Evolutionary conservation across 1,284 basidiomycete genomes (phyloP), one percentile per base, ranked within the genome.

Genomic region (Phlebopus sp.): DNA sequence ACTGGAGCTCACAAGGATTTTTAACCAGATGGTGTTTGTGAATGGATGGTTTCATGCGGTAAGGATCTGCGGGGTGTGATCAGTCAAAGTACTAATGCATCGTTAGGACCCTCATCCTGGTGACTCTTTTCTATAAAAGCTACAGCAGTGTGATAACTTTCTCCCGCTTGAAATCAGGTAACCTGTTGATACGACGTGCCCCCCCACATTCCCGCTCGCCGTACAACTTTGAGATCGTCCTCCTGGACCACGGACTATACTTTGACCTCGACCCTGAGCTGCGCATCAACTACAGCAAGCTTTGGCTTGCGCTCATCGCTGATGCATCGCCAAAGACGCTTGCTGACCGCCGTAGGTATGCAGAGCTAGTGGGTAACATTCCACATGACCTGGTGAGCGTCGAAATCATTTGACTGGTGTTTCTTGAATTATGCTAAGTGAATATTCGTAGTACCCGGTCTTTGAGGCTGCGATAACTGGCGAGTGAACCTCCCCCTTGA

Each of bases 1-100:
- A 2, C 73, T 97, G 53, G 94, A 97, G 68, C 73, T 96, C n/a
- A 81, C 87, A 5, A 73, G 86, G 52, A 92, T 96, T 62, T 98
- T 98, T 62, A 89, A 85, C 41, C 87, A 86, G 62, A 99, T 99
- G 97, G 92, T 99, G 17, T 97, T 98, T 62, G 67, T 97, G 34
- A 92, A 97, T 64, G 96, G 96, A 31, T 94, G 84, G 79, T 91
- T 92, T 65, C 88, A 91, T 70, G 90, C 82, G 62, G 82, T 69
- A 35, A 38, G 18, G 32, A 14, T 13, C 27, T 15, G 41, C 49
- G 9, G 34, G 41, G 1, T 27, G 15, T 19, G 34, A 10, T 32
- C 18, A 23, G 21, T 23, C 21, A 32, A 14, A 10, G 44, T 34
- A 34, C 54, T 47, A 35, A 51, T 21, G 39, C 42, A 47, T 44